Evolutionary conservation across 1,284 basidiomycete species (phyloP).

Genomic region (Pascua guehoae): DNA sequence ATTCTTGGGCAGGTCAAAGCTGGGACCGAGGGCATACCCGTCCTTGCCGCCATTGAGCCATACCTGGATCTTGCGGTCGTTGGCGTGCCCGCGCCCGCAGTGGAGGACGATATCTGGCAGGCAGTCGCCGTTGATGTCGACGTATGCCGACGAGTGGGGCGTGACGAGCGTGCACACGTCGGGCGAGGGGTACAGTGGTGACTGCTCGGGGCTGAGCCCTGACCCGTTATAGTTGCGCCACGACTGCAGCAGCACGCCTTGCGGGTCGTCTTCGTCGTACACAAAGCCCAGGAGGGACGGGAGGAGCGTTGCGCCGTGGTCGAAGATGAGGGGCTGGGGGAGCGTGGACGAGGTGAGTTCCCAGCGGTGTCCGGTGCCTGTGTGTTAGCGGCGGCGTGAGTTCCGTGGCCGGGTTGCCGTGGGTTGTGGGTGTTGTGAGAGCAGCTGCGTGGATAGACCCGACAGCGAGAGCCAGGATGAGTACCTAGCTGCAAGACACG

Average conservation of each 20-base stretch:
- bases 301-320: constrained; percentile 80
- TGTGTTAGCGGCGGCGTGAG: neutral
- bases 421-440: no score
- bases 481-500: no score
- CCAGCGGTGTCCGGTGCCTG: constrained; percentile 21
- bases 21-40: constrained; percentile 68
- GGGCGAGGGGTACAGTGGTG: constrained; percentile 3
- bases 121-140: constrained; percentile 95
- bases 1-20: constrained; percentile 69
- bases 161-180: constrained; percentile 66
- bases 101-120: constrained; percentile 78
- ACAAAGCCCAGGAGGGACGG: constrained; percentile 79
- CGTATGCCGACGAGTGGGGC: constrained; percentile 91
- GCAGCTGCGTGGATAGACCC: neutral
- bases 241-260: constrained; percentile 5
- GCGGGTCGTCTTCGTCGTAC: neutral
- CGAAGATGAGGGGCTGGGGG: constrained; percentile 76
- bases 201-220: constrained; percentile 14
- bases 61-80: constrained; percentile 7
- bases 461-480: no score
- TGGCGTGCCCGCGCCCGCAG: constrained; percentile 56
- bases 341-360: constrained; percentile 21
- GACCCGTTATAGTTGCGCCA: constrained; percentile 27
- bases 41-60: constrained; percentile 56
- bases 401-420: no score